Evolutionary conservation across 2,329 filamentous ascomycete species (phyloP), one percentile per base, ranked within the genome.

Genomic region (Neofusicoccum cordaticola): DNA sequence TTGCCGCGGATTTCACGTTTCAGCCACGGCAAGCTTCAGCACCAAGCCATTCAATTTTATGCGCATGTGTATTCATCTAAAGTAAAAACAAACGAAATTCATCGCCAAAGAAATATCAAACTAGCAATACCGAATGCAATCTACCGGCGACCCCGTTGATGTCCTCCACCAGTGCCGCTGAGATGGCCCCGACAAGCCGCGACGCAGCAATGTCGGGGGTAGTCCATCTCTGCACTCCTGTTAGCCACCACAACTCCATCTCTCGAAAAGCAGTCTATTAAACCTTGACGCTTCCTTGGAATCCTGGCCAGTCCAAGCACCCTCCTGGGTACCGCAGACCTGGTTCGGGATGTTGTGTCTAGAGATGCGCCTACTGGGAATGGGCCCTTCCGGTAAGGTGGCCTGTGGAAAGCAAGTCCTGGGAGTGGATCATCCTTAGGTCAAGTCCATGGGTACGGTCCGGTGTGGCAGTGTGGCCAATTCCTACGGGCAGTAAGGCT

Each of bases 131-230:
- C 56, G 15, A 31, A 47, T 4, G 5, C 39, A 47, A 15, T 60
- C 31, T 47, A 60, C 8, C 4, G 37, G 2, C 4, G 37, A 5
- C n/a, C 2, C 4, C 4, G 5, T 42, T 19, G 1, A 5, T 17
- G 11, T 22, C 56, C 56, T 47, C 56, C 56, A 19, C 56, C 56
- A 47, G 56, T 60, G 56, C 41, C 56, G 42, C 4, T 27, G 56
- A 60, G 41, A 60, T 60, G 56, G 56, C 56, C 56, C 41, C 56
- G 42, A 60, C 56, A 60, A 60, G 56, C 56, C 27, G 56, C 56
- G 5, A 44, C 22, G 56, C 56, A 60, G 42, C 56, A 60, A 60
- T 60, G 42, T 19, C 56, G 56, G 42, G 56, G 56, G 42, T 27
- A 47, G 27, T 41, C 56, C 56, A 60, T 60, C 41, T 47, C 56